Percentiles rank a stretch among this genome's conserved stretches.
Conservation (phyloP, 2,329 filamentous ascomycete genomes). For the Drechmeria coniospora region DNA sequence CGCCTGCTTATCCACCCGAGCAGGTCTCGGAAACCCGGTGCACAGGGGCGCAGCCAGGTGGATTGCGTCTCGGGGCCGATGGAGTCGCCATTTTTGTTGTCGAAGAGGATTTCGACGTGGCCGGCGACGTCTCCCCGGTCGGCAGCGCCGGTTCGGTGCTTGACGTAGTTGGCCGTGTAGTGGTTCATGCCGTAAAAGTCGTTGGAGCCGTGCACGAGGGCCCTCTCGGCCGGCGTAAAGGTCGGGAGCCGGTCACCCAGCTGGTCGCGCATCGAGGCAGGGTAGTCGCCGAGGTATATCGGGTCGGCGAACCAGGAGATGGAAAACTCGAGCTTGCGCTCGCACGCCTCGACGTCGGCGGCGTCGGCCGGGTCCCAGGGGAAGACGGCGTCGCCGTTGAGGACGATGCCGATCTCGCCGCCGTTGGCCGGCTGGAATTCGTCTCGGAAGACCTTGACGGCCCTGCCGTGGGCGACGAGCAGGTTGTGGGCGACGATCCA, state of each 20-base stretch:
- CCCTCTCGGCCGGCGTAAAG: slow-evolving; percentile 57
- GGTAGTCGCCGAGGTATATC: slow-evolving; percentile 73
- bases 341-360: slow-evolving; percentile 56
- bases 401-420: slow-evolving; percentile 73
- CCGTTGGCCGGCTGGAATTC: slow-evolving; percentile 60
- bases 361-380: slow-evolving; percentile 71
- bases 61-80: slow-evolving; percentile 76
- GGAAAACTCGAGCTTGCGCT: slow-evolving; percentile 74
- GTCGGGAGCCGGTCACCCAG: slow-evolving; percentile 61
- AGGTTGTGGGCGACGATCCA: slow-evolving; percentile 75
- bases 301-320: slow-evolving; percentile 84
- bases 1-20: slow-evolving; percentile 64
- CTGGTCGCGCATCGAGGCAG: slow-evolving; percentile 68
- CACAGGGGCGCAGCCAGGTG: slow-evolving; percentile 63
- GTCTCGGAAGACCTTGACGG: slow-evolving; percentile 68
- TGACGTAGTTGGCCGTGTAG: slow-evolving; percentile 81
- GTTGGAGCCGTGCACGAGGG: slow-evolving; percentile 69
- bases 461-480: slow-evolving; percentile 63
- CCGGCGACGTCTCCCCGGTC: slow-evolving; percentile 55
- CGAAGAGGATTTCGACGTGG: slow-evolving; percentile 57
- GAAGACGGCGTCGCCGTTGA: slow-evolving; percentile 72
- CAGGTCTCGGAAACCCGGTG: slow-evolving; percentile 62
- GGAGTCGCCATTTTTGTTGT: slow-evolving; percentile 54
- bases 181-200: slow-evolving; percentile 95
- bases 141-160: slow-evolving; percentile 47